A percentile compares a stretch with the other conserved stretches of the same genome.
These are phyloP conservation scores for Solanum medicagineum DNA, from an alignment of 257 asterid species.

Conservation along the genomic window DNA sequence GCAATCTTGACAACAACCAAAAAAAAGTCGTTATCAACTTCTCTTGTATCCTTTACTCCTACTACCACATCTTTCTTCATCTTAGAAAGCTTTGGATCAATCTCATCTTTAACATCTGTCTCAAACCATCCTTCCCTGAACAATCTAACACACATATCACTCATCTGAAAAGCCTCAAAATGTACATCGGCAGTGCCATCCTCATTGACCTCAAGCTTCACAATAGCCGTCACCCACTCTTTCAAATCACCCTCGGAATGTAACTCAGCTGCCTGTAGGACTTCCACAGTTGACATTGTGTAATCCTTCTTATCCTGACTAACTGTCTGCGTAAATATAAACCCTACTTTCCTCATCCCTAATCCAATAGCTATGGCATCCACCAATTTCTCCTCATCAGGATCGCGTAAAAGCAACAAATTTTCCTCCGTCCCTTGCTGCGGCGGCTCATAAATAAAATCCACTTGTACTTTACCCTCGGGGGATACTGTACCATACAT, in stretches of 20 bases:
- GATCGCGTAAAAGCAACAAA: slow-evolving; percentile 54
- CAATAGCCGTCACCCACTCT: slow-evolving; percentile 95
- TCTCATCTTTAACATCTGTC: slow-evolving; percentile 40
- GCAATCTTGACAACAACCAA: slow-evolving; percentile 85
- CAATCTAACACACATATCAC: slow-evolving; percentile 72
- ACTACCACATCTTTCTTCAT: slow-evolving; percentile 84
- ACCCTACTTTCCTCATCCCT: slow-evolving; percentile 83
- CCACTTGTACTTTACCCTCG: slow-evolving; percentile 73
- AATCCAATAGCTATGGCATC: slow-evolving; percentile 79
- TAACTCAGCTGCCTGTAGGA: slow-evolving; percentile 79
- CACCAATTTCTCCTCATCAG: slow-evolving; percentile 61
- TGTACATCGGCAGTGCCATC: slow-evolving; percentile 81
- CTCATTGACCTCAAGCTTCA: slow-evolving; percentile 82
- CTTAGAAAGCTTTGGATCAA: slow-evolving; percentile 80
- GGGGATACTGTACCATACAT: slow-evolving; percentile 86
- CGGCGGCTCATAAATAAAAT: slow-evolving; percentile 88
- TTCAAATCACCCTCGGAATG: slow-evolving; percentile 73
- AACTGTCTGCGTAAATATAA: slow-evolving; percentile 74
- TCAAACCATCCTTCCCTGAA: slow-evolving; percentile 83
- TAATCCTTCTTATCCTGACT: slow-evolving; percentile 85
- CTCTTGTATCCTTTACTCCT: slow-evolving; percentile 80
- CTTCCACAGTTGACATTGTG: slow-evolving; percentile 63
- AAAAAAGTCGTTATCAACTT: slow-evolving; percentile 88
- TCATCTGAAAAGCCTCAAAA: slow-evolving; percentile 95
- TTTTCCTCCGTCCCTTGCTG: slow-evolving; percentile 75